phyloP scores from a whole-genome alignment of 176 grass and related monocot genomes.

The Stipa capillata region DNA sequence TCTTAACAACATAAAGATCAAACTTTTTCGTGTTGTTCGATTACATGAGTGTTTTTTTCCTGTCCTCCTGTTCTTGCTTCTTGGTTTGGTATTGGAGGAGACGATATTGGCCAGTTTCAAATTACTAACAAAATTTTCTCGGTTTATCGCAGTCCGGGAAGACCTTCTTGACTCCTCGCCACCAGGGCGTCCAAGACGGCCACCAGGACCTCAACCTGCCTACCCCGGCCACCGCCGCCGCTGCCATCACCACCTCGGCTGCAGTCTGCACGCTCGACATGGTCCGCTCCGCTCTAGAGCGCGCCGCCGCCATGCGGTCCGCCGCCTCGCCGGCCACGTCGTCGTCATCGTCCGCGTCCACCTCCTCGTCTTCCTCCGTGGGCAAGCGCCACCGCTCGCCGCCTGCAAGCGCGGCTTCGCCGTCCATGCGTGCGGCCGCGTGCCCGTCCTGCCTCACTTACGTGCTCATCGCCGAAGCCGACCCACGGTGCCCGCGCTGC shows the following conservation, averaged over 20 bases:
- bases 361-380: conserved; percentile 35
- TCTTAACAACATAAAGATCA: not conserved
- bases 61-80: too few species aligned
- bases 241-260: not conserved
- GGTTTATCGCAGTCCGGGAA: conserved; percentile 36
- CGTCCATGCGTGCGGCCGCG: conserved; percentile 30
- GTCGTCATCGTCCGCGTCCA: conserved; percentile 1
- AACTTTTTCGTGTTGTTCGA: not conserved
- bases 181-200: not conserved
- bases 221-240: not conserved
- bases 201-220: conserved; percentile 45
- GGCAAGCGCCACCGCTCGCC: conserved; percentile 29
- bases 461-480: conserved; percentile 40
- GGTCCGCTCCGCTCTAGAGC: conserved; percentile 45
- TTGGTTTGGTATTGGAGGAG: too few species aligned
- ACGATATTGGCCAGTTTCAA: not conserved
- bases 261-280: conserved; percentile 52
- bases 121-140: not conserved
- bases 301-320: not conserved
- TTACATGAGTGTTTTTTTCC: not conserved
- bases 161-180: conserved; percentile 38
- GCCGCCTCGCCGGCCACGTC: not conserved
- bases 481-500: conserved; percentile 63
- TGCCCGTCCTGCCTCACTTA: conserved; percentile 68
- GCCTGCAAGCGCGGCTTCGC: not conserved